Base-by-base conservation (phyloP, 148 eudicot genomes). In the Arctostaphylos glauca region DNA sequence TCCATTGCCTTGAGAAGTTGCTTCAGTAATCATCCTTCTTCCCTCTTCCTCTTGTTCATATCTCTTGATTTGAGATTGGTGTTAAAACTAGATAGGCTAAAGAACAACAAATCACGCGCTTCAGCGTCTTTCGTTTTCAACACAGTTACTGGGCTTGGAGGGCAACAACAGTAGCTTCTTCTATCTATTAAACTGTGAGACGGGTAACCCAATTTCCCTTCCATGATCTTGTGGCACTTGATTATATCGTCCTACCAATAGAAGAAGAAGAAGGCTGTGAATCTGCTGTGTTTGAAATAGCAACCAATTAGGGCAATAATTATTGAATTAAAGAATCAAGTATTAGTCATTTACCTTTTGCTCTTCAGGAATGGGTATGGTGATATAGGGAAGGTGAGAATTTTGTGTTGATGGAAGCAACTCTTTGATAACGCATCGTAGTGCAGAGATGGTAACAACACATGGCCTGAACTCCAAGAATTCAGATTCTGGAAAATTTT, bases 121-220 rank as follows among this genome's bases (percentile, higher is more conserved):
- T 9, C 52, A 74, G 81, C 81, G 13, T 47, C 23, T 12, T 80
- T 76, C 78, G 8, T 80, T 16, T 74, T 72, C 80, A 89, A 54
- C 38, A 89, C 89, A 1, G 91, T 87, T 19, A 83, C 89, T 23
- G 89, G 87, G 70, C 91, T 89, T 43, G 86, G 60, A 74, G 89
- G 89, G 60, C 77, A 80, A 18, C 38, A 25, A 14, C 25, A 62
- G 10, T 53, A 60, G 59, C 50, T 5, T 15, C 46, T 53, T 25
- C 62, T 38, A 15, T 54, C 77, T 75, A 41, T 71, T 38, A 60
- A 13, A 47, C 77, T 78, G 59, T 44, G 68, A n/a, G 49, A 58
- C 6, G 76, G 76, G 74, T 49, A 23, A 67, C 44, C 76, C 46
- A 81, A 6, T 56, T 56, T 49, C 56, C 82, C 78, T 70, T 44